Evolutionary conservation across 768 basidiomycete species (phyloP), one percentile per base, ranked within the genome.

Genomic region (Termitomyces sp.): DNA sequence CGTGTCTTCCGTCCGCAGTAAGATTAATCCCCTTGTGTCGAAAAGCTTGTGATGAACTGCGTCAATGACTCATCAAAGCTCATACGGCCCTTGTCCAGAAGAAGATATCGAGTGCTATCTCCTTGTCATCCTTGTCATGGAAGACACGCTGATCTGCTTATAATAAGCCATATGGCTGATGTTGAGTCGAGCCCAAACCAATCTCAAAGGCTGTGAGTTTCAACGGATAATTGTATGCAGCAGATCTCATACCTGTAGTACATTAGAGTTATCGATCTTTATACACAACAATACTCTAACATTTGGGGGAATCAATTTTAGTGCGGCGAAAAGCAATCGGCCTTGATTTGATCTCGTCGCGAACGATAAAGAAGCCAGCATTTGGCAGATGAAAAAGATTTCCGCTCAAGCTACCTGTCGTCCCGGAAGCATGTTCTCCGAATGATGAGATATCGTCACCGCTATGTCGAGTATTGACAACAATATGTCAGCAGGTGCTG

Each of bases 371-470:
- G 47, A 54, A 56, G 56, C 36, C 14, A 2, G 9, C 16, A 1
- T 5, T 52, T 38, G 53, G 59, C 30, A 30, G 30, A 30, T 54
- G 47, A 40, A 52, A 47, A 58, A 54, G 40, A 41, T 30, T 36
- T 58, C 20, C 16, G 36, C 28, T 49, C 57, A 52, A 61, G 60
- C 44, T 58, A 57, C 60, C 63, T 56, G 53, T 59, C 45, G 57
- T 52, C 53, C 33, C 60, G 62, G 54, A 54, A 56, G 50, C 55
- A 46, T 48, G 58, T 52, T 62, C 62, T 54, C 54, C 43, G 43
- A 54, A 55, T 60, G 41, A 54, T 65, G 55, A 56, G 57, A 56
- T 33, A 57, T 41, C 41, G 22, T 44, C 41, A 20, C 47, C 9
- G 48, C 20, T 49, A 33, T 52, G 57, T 53, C 48, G 48, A 41